These are phyloP conservation scores for Camelina sativa DNA, from an alignment of 345 rosid genomes.

Conservation along the genomic window DNA sequence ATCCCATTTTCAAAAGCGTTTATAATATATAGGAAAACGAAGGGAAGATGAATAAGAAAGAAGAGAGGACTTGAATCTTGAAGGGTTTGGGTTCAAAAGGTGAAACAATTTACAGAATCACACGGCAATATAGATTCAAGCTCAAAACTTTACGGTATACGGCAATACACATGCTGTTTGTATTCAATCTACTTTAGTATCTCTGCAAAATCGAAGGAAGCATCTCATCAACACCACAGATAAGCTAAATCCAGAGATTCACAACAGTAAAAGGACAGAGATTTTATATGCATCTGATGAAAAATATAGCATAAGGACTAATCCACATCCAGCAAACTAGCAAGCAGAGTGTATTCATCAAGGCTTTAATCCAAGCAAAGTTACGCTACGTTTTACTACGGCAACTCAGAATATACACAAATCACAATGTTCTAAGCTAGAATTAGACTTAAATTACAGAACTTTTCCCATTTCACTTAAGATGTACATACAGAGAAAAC, in stretches of 20 bases:
- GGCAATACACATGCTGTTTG: conserved; percentile 68
- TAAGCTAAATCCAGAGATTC: not conserved
- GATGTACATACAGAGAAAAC: not conserved
- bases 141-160: conserved; percentile 60
- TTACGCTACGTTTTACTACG: not conserved
- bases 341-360: conserved; percentile 23
- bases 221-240: conserved; percentile 37
- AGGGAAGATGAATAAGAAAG: conserved; percentile 26
- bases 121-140: conserved; percentile 83
- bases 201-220: conserved; percentile 28
- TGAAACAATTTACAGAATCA: conserved; percentile 64
- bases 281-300: too few species aligned
- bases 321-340: not conserved
- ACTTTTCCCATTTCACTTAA: not conserved
- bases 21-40: not conserved
- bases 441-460: not conserved
- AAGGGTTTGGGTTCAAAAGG: not conserved
- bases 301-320: too few species aligned
- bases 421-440: conserved; percentile 17
- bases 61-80: conserved; percentile 16
- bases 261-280: conserved; percentile 10
- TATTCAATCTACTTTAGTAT: conserved; percentile 31
- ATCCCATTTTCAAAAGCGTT: conserved; percentile 50
- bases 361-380: not conserved
- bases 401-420: conserved; percentile 1